Evolutionary conservation across 768 basidiomycete genomes (phyloP), one percentile per base, ranked within the genome.

Genomic region (Leccinum arenicola): DNA sequence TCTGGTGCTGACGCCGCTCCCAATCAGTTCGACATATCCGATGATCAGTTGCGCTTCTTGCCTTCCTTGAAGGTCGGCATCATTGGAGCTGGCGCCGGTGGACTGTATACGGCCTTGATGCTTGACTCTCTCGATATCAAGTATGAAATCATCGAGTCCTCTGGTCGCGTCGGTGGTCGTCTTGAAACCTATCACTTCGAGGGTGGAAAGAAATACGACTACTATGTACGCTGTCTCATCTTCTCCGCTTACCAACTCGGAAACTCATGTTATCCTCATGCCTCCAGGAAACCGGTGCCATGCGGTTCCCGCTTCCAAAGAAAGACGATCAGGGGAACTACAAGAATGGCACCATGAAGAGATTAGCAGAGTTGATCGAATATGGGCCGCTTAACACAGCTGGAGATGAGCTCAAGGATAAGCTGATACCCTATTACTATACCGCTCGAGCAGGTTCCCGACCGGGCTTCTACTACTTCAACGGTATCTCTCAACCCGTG

Each of bases 101-200:
- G 79, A 19, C 68, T 80, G 12, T 79, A 79, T 64, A 65, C 76
- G 1, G 82, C 78, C 2, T 65, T 82, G 68, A 78, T 82, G 0
- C 72, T 83, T 15, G 73, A 82, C 33, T 68, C 66, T 7, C 71
- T 80, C 7, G 73, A 65, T 2, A 76, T 82, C 62, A 57, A 67
- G 7, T 82, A 78, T 65, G 74, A 79, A 25, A 78, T 82, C 45
- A 58, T 82, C n/a, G 82, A 82, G 64, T 77, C 75, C 2, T 66
- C 69, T 1, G 64, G 67, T 23, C 76, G 76, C 14, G 55, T 66
- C 29, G 82, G 82, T 2, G 82, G 82, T 29, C 75, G 80, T 17
- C 67, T 80, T 43, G 76, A 64, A 59, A 83, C 82, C 1, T 67
- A 82, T 58, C 68, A 67, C 8, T 82, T 83, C 62, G 54, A 59